Conservation (phyloP, 2,329 filamentous ascomycete species). For the Elsinoe arachidis region DNA sequence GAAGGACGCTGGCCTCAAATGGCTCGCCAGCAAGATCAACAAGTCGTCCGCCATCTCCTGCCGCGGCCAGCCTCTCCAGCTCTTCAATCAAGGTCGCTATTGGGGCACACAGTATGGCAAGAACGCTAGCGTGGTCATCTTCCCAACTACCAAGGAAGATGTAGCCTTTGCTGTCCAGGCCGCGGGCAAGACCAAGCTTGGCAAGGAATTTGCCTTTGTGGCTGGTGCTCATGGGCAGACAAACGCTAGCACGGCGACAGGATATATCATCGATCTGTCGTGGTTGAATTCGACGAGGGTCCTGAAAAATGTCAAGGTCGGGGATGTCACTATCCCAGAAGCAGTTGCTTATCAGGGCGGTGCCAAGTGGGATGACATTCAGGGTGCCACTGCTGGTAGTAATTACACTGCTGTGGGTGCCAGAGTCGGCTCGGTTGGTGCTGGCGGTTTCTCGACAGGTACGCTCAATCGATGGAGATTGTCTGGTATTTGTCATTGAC, state of each 20-base stretch:
- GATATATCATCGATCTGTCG: constrained; percentile 16
- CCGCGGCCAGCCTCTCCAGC: constrained; percentile 12
- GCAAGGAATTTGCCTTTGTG: constrained; percentile 14
- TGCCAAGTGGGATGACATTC: constrained; percentile 14
- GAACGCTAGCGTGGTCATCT: constrained; percentile 14
- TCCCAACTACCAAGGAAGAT: constrained; percentile 14
- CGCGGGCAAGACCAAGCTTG: constrained; percentile 8
- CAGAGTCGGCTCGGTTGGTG: constrained; percentile 14
- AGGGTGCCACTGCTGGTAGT: constrained; percentile 8
- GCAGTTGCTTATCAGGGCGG: constrained; percentile 16
- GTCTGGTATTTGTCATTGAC: neutral
- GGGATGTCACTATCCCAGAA: neutral
- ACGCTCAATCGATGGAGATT: neutral
- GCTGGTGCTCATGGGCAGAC: constrained; percentile 17
- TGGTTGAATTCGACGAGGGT: constrained; percentile 15
- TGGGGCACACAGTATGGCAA: constrained; percentile 15
- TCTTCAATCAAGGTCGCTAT: constrained; percentile 12
- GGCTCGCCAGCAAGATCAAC: constrained; percentile 10
- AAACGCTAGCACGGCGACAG: constrained; percentile 14
- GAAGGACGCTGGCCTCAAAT: constrained; percentile 10
- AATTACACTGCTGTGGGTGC: constrained; percentile 15
- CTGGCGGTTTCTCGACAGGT: constrained; percentile 15
- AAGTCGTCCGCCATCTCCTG: constrained; percentile 14
- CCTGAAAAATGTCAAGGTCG: constrained; percentile 13
- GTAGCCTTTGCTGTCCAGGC: constrained; percentile 13